A percentile compares a stretch with the other conserved stretches of the same genome.
These are phyloP conservation scores for Artemisia annua DNA, from an alignment of 129 eudicot genomes.

Conservation along the genomic window DNA sequence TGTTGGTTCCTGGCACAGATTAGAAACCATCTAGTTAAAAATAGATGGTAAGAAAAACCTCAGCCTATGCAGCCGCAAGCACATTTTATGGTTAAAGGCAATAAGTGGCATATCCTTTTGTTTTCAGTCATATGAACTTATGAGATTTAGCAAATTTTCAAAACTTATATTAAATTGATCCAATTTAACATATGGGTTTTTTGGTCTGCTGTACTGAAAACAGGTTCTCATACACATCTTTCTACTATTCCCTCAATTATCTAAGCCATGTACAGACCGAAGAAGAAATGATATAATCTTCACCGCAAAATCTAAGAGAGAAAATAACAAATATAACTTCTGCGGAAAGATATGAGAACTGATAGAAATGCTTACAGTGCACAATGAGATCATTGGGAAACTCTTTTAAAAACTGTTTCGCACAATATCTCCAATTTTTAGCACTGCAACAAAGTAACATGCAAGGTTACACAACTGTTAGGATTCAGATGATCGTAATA, in stretches of 20 bases:
- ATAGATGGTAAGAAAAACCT: background rate
- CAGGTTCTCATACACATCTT: background rate
- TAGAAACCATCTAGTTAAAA: background rate
- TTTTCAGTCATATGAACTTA: background rate
- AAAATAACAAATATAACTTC: background rate
- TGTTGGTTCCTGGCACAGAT: background rate
- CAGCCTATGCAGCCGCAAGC: background rate
- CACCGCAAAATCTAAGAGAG: background rate
- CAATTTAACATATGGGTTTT: conserved; percentile 11
- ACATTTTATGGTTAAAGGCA: background rate
- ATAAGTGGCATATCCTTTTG: background rate
- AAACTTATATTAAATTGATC: background rate
- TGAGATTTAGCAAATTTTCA: background rate
- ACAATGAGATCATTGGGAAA: conserved; percentile 69
- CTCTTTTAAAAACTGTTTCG: conserved; percentile 67
- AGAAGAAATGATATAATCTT: background rate
- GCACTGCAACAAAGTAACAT: conserved; percentile 47
- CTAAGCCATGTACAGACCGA: background rate
- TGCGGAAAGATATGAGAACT: background rate
- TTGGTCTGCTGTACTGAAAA: background rate
- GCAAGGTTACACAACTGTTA: background rate
- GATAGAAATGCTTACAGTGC: conserved; percentile 53
- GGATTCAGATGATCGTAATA: background rate
- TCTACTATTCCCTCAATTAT: conserved; percentile 5
- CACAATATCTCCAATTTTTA: conserved; percentile 69